Percentiles rank a stretch among this genome's conserved stretches.
Conservation (phyloP, 2,329 filamentous ascomycete species). For the Bertia moriformis region DNA sequence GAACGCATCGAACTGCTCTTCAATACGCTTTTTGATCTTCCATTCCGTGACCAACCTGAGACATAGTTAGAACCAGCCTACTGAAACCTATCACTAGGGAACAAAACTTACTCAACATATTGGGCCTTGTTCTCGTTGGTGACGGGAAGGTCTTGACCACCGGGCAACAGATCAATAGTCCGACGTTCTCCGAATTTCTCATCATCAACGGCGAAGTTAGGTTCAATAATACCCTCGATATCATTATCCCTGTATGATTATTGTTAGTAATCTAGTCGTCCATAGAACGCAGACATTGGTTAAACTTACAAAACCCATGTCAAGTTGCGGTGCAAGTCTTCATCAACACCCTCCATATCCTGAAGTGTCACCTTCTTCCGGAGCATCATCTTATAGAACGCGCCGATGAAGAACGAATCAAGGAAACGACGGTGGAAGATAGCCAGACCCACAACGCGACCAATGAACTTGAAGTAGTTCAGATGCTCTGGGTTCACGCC, state of each 20-base stretch:
- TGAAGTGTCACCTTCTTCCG: conserved; percentile 80
- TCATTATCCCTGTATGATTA: conserved; percentile 63
- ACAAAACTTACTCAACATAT: conserved; percentile 56
- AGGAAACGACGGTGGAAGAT: conserved; percentile 97
- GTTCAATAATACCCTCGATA: conserved; percentile 84
- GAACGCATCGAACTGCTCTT: conserved; percentile 96
- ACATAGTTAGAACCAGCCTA: too few relatives aligned
- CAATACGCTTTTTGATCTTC: conserved; percentile 96
- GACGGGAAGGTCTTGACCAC: conserved; percentile 81
- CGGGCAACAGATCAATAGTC: conserved; percentile 83
- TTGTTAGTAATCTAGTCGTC: neutral
- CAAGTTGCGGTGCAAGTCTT: conserved; percentile 89
- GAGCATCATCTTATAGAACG: conserved; percentile 98
- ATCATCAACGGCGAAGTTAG: conserved; percentile 93
- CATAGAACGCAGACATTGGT: neutral
- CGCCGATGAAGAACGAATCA: conserved; percentile 97
- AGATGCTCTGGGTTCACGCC: conserved; percentile 98
- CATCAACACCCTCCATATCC: conserved; percentile 98
- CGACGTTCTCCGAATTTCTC: conserved; percentile 91
- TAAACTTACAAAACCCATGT: conserved; percentile 65
- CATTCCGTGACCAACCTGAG: conserved; percentile 76
- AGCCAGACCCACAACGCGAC: conserved; percentile 84
- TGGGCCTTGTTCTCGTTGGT: conserved; percentile 98
- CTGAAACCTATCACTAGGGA: too few relatives aligned
- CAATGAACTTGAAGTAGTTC: conserved; percentile 99